Base-by-base conservation (phyloP, 305 asterid genomes). In the Solanum hybrid region DNA sequence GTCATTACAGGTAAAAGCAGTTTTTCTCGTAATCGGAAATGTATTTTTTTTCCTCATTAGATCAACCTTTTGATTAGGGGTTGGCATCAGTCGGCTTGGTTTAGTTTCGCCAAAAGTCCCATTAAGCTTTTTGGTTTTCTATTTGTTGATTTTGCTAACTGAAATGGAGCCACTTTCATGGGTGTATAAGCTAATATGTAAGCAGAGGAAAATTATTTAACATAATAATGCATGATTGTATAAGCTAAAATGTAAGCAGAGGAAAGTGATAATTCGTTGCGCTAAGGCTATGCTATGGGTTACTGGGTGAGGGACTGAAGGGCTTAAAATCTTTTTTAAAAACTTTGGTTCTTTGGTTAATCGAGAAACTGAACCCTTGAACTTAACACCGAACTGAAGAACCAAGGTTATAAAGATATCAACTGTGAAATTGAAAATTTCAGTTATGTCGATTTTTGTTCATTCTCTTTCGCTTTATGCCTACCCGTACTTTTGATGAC, bases 1-100 rank as follows among this genome's bases (percentile, higher is more conserved):
- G 85, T 96, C 98, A 78, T 93, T 96, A 87, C 97, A 95, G 97
- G 98, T 95, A 93, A 83, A 82, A 5, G 12, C 90, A 64, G 37
- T 46, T 35, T n/a, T 78, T 35, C 46, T 77, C 29, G 35, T 88
- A 87, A 39, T 69, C 2, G 10, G 1, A 33, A 35, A 78, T 78
- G 12, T 20, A 6, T 3, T 29, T 42, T 14, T 29, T 74, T 28
- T 9, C 8, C 82, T 76, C 82, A 76, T 76, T 76, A 18, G 40
- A 76, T 33, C 42, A 18, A 5, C 42, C 40, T 74, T 74, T 74
- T 28, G 79, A 74, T 28, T 28, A 28, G 36, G 79, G 79, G 36
- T 29, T 28, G 11, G 79, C 79, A 5, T 74, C 36, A 74, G 36
- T 13, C 22, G 2, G 5, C n/a, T 26, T 28, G 79, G 79, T 74